These are phyloP conservation scores for Camellia lanceoleosa DNA, from an alignment of 148 eudicot species.

Conservation along the genomic window DNA sequence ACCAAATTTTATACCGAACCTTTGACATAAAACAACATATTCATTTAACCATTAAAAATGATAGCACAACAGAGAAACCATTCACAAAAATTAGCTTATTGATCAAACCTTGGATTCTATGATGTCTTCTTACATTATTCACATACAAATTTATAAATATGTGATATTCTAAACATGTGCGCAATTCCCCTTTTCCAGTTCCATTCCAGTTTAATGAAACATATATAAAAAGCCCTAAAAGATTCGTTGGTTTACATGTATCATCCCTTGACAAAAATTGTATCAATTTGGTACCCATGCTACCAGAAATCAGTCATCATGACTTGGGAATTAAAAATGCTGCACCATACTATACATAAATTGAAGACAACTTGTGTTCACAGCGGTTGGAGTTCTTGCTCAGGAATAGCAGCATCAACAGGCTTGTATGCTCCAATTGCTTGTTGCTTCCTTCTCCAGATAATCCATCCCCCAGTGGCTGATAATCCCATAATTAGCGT, in stretches of 20 bases:
- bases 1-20: too few species aligned
- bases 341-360: background rate
- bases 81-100: background rate
- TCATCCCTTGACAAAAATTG: conserved; percentile 1
- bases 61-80: background rate
- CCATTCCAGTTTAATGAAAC: background rate
- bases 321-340: conserved; percentile 2
- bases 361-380: conserved; percentile 12
- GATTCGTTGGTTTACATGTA: background rate
- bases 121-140: conserved; percentile 12
- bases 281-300: background rate
- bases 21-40: background rate
- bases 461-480: conserved; percentile 51
- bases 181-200: conserved; percentile 4
- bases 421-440: conserved; percentile 54
- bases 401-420: conserved; percentile 48
- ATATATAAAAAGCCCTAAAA: conserved; percentile 9
- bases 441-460: conserved; percentile 62
- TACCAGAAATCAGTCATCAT: background rate
- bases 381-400: conserved; percentile 89
- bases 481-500: conserved; percentile 47
- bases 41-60: background rate
- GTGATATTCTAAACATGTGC: background rate
- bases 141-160: conserved; percentile 1
- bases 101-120: conserved; percentile 4